Evolutionary conservation across 164 flowering plant species (phyloP).

Genomic region (Stephania yunnanensis): DNA sequence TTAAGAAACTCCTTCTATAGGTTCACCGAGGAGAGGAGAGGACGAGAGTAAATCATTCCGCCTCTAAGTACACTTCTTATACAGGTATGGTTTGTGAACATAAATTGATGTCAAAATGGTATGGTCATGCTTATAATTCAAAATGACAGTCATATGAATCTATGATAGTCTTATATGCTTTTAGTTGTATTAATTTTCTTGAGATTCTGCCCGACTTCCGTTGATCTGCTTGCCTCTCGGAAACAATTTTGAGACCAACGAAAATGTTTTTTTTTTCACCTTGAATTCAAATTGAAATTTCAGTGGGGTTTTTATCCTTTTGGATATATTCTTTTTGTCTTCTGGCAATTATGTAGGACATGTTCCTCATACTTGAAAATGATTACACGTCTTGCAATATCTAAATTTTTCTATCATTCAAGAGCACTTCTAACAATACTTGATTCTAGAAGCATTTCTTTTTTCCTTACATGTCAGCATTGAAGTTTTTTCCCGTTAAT

Average conservation of each 20-base stretch:
- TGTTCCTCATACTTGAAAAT: no score
- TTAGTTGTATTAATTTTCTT: neutral
- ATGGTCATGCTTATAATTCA: neutral
- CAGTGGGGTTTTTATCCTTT: no score
- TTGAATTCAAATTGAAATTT: no score
- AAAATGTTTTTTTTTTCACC: no score
- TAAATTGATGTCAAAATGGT: neutral
- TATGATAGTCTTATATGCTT: neutral
- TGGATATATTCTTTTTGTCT: no score
- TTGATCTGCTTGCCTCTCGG: neutral
- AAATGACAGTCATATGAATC: neutral
- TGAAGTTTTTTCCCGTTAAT: no score
- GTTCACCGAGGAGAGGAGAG: constrained; percentile 58
- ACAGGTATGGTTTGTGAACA: constrained; percentile 39
- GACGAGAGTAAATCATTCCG: constrained; percentile 36
- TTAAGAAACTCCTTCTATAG: constrained; percentile 32
- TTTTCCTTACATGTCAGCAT: no score
- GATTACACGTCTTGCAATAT: no score
- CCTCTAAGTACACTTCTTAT: constrained; percentile 36
- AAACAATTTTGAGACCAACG: neutral
- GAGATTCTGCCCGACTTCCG: neutral
- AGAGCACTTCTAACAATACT: no score
- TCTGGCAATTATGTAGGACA: no score
- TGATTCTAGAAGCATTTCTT: no score
- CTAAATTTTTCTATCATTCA: no score